phyloP scores from a whole-genome alignment of 2,329 filamentous ascomycete species.

The Aspergillus proliferans region DNA sequence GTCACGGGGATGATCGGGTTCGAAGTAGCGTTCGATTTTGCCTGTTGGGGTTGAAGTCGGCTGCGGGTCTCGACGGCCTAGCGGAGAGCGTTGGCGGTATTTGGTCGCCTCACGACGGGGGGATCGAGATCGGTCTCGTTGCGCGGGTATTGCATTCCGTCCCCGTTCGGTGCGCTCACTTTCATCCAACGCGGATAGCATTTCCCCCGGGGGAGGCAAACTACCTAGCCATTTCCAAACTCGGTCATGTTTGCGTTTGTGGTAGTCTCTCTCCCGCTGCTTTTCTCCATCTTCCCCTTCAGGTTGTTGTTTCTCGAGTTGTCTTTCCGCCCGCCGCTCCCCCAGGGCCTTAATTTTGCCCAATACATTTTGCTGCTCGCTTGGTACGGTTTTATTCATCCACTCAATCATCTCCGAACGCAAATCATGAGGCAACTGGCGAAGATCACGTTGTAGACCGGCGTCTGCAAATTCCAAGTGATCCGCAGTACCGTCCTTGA shows the following conservation, averaged over 20 bases:
- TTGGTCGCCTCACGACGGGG: constrained; percentile 1
- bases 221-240: constrained; percentile 8
- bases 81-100: constrained; percentile 5
- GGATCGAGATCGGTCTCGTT: constrained; percentile 5
- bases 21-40: too few species aligned
- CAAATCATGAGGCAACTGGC: too few species aligned
- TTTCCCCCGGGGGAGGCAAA: constrained; percentile 6
- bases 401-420: too few species aligned
- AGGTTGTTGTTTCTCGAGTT: background rate
- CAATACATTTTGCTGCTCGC: too few species aligned
- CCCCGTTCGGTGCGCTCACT: too few species aligned
- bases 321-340: too few species aligned
- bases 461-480: background rate
- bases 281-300: background rate
- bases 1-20: too few species aligned
- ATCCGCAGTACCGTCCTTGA: background rate
- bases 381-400: too few species aligned
- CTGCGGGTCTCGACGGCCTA: too few species aligned
- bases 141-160: background rate
- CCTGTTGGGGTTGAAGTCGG: too few species aligned
- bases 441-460: background rate
- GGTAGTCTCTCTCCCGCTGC: constrained; percentile 1
- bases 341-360: too few species aligned
- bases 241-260: constrained; percentile 5
- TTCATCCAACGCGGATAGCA: background rate